Conservation (phyloP, 2,329 filamentous ascomycete species). For the Drechslerella stenobrocha region DNA sequence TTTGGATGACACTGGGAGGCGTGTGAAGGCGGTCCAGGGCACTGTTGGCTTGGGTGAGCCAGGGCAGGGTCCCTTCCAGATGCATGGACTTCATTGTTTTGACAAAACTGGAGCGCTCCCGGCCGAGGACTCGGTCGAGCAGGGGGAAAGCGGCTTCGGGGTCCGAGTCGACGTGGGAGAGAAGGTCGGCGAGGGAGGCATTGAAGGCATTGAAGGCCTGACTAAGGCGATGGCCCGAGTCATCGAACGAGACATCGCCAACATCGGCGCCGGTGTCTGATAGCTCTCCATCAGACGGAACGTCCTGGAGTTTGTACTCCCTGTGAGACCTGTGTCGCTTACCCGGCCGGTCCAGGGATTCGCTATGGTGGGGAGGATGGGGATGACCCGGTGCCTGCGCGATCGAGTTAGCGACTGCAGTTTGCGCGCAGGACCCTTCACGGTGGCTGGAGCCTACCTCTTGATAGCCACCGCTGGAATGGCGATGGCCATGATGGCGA, state of each 20-base stretch:
- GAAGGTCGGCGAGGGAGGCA: conserved; percentile 48
- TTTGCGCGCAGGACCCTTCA: not conserved
- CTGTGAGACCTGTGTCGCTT: conserved; percentile 33
- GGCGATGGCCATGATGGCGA: conserved; percentile 17
- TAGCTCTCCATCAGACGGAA: conserved; percentile 31
- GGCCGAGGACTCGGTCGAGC: conserved; percentile 47
- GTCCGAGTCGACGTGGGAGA: conserved; percentile 29
- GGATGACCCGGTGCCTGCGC: conserved; percentile 7
- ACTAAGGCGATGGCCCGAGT: conserved; percentile 25
- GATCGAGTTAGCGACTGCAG: conserved; percentile 1
- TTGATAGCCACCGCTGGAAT: conserved; percentile 9
- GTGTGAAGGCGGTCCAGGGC: conserved; percentile 8
- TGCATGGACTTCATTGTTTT: conserved; percentile 61
- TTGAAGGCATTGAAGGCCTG: conserved; percentile 49
- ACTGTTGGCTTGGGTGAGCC: conserved; percentile 33
- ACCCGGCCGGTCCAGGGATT: conserved; percentile 28
- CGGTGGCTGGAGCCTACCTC: conserved; percentile 13
- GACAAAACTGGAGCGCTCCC: conserved; percentile 50
- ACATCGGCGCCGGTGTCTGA: conserved; percentile 47
- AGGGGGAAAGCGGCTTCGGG: conserved; percentile 20
- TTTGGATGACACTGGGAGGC: conserved; percentile 20
- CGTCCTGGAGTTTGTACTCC: conserved; percentile 25
- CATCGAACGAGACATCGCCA: conserved; percentile 33
- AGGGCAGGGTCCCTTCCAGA: conserved; percentile 54
- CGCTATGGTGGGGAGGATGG: conserved; percentile 5